A percentile compares a stretch with the other conserved stretches of the same genome.
Conservation (phyloP, 108 stramenopile species). For the Skeletonema potamos region DNA sequence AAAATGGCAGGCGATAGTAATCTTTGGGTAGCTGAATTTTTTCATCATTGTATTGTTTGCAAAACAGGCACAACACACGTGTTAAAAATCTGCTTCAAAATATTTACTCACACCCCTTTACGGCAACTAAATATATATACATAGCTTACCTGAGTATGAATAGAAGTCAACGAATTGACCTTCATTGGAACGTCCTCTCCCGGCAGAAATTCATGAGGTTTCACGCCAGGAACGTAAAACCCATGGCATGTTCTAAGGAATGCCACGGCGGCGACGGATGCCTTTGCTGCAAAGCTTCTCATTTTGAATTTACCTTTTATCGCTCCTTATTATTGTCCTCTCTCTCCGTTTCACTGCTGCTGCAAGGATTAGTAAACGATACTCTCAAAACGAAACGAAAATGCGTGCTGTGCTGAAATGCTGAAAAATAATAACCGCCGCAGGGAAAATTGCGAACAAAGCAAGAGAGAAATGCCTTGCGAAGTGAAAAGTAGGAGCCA, state of each 20-base stretch:
- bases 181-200: conserved; percentile 82
- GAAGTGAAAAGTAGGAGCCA: too few species aligned
- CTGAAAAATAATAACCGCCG: too few species aligned
- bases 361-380: too few species aligned
- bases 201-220: conserved; percentile 65
- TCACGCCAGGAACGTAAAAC: conserved; percentile 91
- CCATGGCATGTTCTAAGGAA: conserved; percentile 23
- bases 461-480: too few species aligned
- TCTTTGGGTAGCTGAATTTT: conserved; percentile 88
- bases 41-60: background rate
- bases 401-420: too few species aligned
- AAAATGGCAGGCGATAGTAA: conserved; percentile 96
- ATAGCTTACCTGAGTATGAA: conserved; percentile 76
- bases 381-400: too few species aligned
- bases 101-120: background rate
- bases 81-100: background rate
- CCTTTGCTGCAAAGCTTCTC: conserved; percentile 27
- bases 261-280: conserved; percentile 16
- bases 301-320: background rate
- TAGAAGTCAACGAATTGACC: conserved; percentile 87
- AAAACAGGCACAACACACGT: background rate
- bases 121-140: background rate
- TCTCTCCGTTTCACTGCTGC: too few species aligned
- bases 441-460: too few species aligned
- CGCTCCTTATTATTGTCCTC: background rate